Conservation (phyloP, 2,329 filamentous ascomycete genomes). For the Xylariaceae sp. region DNA sequence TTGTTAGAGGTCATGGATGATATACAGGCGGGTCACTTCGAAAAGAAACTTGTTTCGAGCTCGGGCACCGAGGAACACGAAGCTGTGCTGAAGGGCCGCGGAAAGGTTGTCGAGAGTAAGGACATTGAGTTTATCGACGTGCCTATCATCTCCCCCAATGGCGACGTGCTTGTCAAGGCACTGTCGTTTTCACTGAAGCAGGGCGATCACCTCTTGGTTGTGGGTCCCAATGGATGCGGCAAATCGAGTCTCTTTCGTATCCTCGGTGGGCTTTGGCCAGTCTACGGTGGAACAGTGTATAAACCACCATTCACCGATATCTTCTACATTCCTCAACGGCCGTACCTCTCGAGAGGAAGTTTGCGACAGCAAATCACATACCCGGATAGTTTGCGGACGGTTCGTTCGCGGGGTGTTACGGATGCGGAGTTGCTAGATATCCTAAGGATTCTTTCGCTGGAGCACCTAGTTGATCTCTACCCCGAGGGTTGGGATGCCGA, state of each 20-base stretch:
- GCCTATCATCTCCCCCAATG: constrained; percentile 95
- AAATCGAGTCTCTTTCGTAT: constrained; percentile 97
- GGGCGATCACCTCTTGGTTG: constrained; percentile 88
- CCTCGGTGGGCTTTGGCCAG: constrained; percentile 92
- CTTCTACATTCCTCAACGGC: constrained; percentile 96
- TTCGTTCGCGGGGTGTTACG: constrained; percentile 79
- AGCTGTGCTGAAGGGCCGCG: constrained; percentile 77
- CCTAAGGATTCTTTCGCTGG: constrained; percentile 76
- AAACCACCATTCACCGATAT: constrained; percentile 92
- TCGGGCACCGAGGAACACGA: constrained; percentile 79
- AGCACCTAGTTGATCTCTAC: constrained; percentile 75
- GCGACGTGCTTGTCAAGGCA: constrained; percentile 82
- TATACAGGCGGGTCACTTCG: constrained; percentile 82
- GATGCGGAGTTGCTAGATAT: constrained; percentile 78
- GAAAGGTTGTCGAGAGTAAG: constrained; percentile 73
- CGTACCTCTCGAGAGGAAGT: constrained; percentile 86
- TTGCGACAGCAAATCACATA: constrained; percentile 98
- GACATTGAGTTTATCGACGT: constrained; percentile 48
- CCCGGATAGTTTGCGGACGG: constrained; percentile 82
- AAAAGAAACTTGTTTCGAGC: constrained; percentile 94
- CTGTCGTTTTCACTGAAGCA: constrained; percentile 84
- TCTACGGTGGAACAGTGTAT: constrained; percentile 89
- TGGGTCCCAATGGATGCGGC: constrained; percentile 95
- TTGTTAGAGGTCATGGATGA: constrained; percentile 94
- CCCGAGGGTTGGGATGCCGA: constrained; percentile 84